These are phyloP conservation scores for Brettanomyces sp. DNA, from an alignment of 805 yeast genomes.

Conservation along the genomic window DNA sequence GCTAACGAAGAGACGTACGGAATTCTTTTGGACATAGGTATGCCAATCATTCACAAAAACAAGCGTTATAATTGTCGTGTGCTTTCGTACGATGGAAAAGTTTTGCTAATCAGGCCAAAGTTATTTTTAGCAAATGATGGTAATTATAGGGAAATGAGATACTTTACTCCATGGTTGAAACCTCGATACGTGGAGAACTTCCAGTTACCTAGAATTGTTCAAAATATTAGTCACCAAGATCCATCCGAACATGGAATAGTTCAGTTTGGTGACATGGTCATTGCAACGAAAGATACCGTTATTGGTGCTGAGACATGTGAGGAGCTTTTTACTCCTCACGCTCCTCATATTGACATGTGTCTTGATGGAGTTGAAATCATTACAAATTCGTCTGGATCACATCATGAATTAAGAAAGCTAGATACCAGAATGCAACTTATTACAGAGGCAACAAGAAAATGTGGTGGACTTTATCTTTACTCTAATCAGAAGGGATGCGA, in stretches of 20 bases:
- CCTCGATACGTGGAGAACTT: conserved; percentile 67
- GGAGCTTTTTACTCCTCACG: conserved; percentile 90
- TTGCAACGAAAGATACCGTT: conserved; percentile 76
- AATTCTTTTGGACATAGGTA: conserved; percentile 82
- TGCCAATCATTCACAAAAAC: conserved; percentile 84
- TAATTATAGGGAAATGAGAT: conserved; percentile 95
- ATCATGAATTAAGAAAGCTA: conserved; percentile 88
- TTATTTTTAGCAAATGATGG: conserved; percentile 95
- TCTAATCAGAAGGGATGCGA: conserved; percentile 97
- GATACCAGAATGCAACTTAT: conserved; percentile 78
- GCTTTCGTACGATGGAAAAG: conserved; percentile 67
- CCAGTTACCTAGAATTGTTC: conserved; percentile 62
- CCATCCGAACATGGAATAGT: conserved; percentile 29
- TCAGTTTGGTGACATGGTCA: conserved; percentile 83
- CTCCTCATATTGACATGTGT: conserved; percentile 88
- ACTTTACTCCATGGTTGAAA: conserved; percentile 89
- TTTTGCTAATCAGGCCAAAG: conserved; percentile 85
- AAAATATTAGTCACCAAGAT: conserved; percentile 53
- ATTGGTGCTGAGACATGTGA: conserved; percentile 99
- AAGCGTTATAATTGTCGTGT: conserved; percentile 89
- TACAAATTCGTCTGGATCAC: conserved; percentile 95
- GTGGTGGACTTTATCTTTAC: conserved; percentile 93
- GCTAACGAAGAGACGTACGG: conserved; percentile 59
- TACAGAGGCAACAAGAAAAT: conserved; percentile 85
- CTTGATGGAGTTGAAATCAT: conserved; percentile 96